Conservation (phyloP, 192 early-diverging fungal genomes). For the Funneliformis mosseae region DNA sequence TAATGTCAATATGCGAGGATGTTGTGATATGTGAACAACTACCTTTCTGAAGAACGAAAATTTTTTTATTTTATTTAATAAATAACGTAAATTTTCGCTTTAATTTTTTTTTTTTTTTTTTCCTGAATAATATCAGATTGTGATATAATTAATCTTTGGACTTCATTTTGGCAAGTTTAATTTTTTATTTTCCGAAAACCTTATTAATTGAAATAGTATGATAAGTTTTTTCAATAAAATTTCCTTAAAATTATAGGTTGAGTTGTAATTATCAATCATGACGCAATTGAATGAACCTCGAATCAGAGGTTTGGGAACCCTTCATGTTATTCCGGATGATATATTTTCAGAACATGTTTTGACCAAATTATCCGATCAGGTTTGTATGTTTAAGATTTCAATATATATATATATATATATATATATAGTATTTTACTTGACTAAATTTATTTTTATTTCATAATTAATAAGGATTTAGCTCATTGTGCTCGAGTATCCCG, state of each 20-base stretch:
- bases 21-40: conserved; percentile 22
- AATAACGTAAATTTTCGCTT: background rate
- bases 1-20: conserved; percentile 13
- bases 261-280: background rate
- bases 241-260: background rate
- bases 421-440: background rate
- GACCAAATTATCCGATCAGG: background rate
- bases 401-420: no score
- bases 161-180: no score
- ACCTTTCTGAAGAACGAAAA: background rate
- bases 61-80: background rate
- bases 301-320: background rate
- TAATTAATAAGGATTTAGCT: conserved; percentile 13
- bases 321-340: conserved; percentile 3
- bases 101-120: background rate
- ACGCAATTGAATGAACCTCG: background rate
- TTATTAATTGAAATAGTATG: no score
- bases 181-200: no score
- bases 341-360: conserved; percentile 1
- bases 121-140: background rate
- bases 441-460: background rate
- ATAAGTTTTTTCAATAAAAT: no score
- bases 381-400: background rate
- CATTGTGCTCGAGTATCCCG: conserved; percentile 25
- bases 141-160: no score